A percentile compares a stretch with the other conserved stretches of the same genome.
Conservation (phyloP, 2,329 filamentous ascomycete species). For the Sporothrix humicola region DNA sequence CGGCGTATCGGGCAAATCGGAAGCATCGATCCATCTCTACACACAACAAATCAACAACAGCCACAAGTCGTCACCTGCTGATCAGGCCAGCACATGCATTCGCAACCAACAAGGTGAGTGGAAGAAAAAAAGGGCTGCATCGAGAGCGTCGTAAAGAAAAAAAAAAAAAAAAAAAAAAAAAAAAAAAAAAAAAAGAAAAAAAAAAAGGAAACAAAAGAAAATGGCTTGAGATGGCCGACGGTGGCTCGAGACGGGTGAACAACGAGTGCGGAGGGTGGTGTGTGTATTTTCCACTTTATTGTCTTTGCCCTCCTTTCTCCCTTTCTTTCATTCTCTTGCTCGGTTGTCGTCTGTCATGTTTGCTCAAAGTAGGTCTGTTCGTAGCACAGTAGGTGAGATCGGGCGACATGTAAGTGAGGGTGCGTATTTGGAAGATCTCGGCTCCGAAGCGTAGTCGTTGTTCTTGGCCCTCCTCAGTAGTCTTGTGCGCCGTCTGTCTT, state of each 20-base stretch:
- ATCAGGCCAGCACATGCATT: not conserved
- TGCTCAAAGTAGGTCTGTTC: not conserved
- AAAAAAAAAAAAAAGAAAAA: not conserved
- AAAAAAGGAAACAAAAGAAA: not conserved
- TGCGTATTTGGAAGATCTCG: not conserved
- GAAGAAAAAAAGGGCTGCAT: not conserved
- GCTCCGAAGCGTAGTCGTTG: not conserved
- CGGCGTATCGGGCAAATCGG: slow-evolving; percentile 8
- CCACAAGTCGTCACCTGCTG: not conserved
- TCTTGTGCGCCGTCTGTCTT: not conserved
- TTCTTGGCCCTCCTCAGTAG: not conserved
- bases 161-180: not conserved
- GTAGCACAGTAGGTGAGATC: not conserved
- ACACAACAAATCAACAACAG: not conserved
- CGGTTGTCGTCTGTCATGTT: not conserved
- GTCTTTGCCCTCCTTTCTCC: not conserved
- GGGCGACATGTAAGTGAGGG: not conserved
- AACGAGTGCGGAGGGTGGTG: not conserved
- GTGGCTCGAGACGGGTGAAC: not conserved
- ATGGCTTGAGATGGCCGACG: not conserved
- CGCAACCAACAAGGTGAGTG: not conserved
- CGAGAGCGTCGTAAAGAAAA: not conserved
- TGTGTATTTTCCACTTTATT: not conserved
- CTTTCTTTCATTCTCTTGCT: not conserved
- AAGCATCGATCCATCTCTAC: slow-evolving; percentile 12